phyloP scores from a whole-genome alignment of 306 rosid genomes.

The Sechiopsis laciniata region DNA sequence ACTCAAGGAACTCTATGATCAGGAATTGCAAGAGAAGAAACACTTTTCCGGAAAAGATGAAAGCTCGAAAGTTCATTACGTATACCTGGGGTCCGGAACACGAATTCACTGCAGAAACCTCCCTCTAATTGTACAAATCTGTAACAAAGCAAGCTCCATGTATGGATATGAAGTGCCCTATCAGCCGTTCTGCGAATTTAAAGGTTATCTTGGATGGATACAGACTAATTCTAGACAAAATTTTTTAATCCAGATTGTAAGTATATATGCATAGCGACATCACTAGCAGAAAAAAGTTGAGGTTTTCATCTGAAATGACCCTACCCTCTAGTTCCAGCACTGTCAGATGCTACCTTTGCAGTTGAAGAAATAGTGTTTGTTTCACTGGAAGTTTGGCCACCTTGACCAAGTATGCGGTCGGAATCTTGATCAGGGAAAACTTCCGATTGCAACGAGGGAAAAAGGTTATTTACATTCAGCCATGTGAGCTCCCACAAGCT shows the following conservation, averaged over 20 bases:
- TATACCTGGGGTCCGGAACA: slow-evolving; percentile 17
- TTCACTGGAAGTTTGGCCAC: slow-evolving; percentile 29
- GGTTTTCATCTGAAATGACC: neutral
- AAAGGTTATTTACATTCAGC: slow-evolving; percentile 80
- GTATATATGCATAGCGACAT: slow-evolving; percentile 18
- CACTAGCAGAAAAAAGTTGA: slow-evolving; percentile 9
- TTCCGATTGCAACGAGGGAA: slow-evolving; percentile 75
- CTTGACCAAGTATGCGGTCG: slow-evolving; percentile 39
- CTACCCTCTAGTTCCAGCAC: slow-evolving; percentile 29
- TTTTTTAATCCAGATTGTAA: neutral
- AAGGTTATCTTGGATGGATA: slow-evolving; percentile 14
- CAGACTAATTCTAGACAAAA: slow-evolving; percentile 22
- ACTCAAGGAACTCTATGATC: slow-evolving; percentile 13
- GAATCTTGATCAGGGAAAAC: slow-evolving; percentile 75
- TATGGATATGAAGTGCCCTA: slow-evolving; percentile 13
- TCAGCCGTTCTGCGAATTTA: slow-evolving; percentile 10
- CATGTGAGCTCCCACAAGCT: slow-evolving; percentile 97
- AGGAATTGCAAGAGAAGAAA: slow-evolving; percentile 8
- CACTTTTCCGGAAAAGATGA: neutral
- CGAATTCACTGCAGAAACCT: neutral
- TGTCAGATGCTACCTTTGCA: no score
- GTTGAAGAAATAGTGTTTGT: slow-evolving; percentile 32
- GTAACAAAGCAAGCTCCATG: slow-evolving; percentile 20
- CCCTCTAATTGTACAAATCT: slow-evolving; percentile 13
- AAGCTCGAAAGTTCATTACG: slow-evolving; percentile 6